A percentile compares a stretch with the other conserved stretches of the same genome.
phyloP scores from a whole-genome alignment of 2,329 filamentous ascomycete species.

The Diaporthe humulicola region DNA sequence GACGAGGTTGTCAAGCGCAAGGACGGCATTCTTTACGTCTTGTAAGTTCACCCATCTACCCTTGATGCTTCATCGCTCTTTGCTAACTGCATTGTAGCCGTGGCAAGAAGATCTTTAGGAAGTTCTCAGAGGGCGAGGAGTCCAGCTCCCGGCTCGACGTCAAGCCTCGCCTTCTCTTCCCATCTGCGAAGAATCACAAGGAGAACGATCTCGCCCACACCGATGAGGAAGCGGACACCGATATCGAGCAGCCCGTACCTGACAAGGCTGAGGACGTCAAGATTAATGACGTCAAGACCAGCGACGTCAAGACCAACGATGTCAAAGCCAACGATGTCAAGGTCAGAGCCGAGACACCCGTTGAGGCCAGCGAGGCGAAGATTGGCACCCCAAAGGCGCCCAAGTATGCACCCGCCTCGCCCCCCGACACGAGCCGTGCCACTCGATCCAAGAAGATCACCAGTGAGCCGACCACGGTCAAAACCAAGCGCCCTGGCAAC shows the following conservation, averaged over 20 bases:
- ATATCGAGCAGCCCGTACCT: conserved; percentile 66
- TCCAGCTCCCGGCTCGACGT: conserved; percentile 53
- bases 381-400: conserved; percentile 67
- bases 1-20: conserved; percentile 74
- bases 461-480: conserved; percentile 57
- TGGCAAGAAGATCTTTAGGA: conserved; percentile 83
- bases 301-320: conserved; percentile 43
- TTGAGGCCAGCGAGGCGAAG: conserved; percentile 52
- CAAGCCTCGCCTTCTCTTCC: conserved; percentile 80
- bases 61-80: background rate
- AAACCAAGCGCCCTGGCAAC: conserved; percentile 48
- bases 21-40: conserved; percentile 81
- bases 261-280: conserved; percentile 44
- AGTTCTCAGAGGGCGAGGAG: conserved; percentile 63
- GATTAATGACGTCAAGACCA: conserved; percentile 42
- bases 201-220: conserved; percentile 50
- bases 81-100: conserved; percentile 65
- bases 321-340: conserved; percentile 42
- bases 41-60: conserved; percentile 69
- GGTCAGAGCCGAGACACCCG: conserved; percentile 53
- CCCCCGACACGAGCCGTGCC: conserved; percentile 72
- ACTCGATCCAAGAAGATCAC: conserved; percentile 69
- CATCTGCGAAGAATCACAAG: conserved; percentile 58
- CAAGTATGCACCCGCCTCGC: conserved; percentile 69
- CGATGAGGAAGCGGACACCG: conserved; percentile 71